Evolutionary conservation across 139 green algal species (phyloP), one percentile per base, ranked within the genome.

Genomic region (Ettlia oleoabundans): DNA sequence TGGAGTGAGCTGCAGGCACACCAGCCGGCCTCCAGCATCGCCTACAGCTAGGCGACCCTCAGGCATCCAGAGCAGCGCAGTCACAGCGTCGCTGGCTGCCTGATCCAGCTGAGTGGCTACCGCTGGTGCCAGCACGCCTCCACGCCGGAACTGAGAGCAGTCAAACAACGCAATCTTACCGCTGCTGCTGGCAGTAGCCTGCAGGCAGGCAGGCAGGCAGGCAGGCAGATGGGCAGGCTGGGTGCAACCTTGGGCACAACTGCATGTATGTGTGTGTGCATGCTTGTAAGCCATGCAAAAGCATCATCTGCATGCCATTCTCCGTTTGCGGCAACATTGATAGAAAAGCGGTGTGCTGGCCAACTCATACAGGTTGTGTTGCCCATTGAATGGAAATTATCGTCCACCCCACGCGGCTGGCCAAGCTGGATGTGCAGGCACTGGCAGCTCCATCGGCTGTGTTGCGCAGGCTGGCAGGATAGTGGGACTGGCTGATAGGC

Each of bases 151-250:
- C 64, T 83, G 65, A 42, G 47, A 21, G 62, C 81, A 83, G 69
- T 90, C 80, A 32, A 90, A 88, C 38, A 90, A 67, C 41, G 86
- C 69, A 21, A 91, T 64, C 75, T 87, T 82, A 37, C 87, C 82
- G 53, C 82, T 81, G 85, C 86, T 80, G 53, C 81, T 90, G 37
- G 84, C 86, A 28, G 70, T 89, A 28, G 88, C 88, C 87, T 91
- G 77, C 64, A 26, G 32, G 30, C n/a, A 24, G 30, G 32, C n/a
- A 41, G 63, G 18, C 21, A 13, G 63, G 63, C 63, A 69, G 30
- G n/a, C 63, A 41, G 28, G 30, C 63, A 41, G 63, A 18, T 22
- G 63, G 21, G 21, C 6, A 19, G 58, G 24, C 10, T 30, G 58
- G 21, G 58, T 6, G 19, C 21, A 35, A n/a, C n/a, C n/a, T n/a